Conservation (phyloP, 2,329 filamentous ascomycete genomes). For the Tolypocladium tundrense region DNA sequence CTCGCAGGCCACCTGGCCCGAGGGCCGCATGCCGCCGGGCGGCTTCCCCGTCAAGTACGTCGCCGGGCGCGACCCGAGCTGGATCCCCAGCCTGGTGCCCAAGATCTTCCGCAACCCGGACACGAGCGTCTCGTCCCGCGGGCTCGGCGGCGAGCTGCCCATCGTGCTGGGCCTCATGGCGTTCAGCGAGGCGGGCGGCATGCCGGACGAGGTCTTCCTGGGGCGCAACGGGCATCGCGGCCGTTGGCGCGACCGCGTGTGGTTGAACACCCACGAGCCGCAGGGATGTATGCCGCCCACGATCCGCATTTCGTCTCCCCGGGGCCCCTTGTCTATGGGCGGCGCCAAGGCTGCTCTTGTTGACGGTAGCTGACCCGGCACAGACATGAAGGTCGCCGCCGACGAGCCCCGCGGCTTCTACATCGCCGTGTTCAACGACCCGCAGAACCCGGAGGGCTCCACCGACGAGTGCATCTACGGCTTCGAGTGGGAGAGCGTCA, state of each 20-base stretch:
- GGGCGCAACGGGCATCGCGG: slow-evolving; percentile 6
- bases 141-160: slow-evolving; percentile 26
- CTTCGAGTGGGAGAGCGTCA: slow-evolving; percentile 15
- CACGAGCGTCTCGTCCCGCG: slow-evolving; percentile 11
- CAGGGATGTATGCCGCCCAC: slow-evolving; percentile 14
- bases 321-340: too few relatives aligned
- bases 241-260: slow-evolving; percentile 15
- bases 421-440: slow-evolving; percentile 21
- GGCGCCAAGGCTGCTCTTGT: background rate
- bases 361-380: background rate
- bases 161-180: slow-evolving; percentile 31
- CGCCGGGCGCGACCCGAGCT: slow-evolving; percentile 20
- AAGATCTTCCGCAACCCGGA: slow-evolving; percentile 14
- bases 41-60: slow-evolving; percentile 15
- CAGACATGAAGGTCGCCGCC: slow-evolving; percentile 13
- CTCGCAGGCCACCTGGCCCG: slow-evolving; percentile 15
- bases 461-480: slow-evolving; percentile 10
- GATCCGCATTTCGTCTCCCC: too few relatives aligned
- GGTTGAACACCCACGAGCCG: slow-evolving; percentile 11
- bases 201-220: slow-evolving; percentile 13
- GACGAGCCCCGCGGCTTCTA: slow-evolving; percentile 22
- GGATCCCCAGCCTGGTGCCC: slow-evolving; percentile 28
- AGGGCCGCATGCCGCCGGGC: slow-evolving; percentile 7
- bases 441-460: slow-evolving; percentile 15
- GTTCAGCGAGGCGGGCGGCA: slow-evolving; percentile 12